phyloP scores from a whole-genome alignment of 2,329 filamentous ascomycete species.

The Dothideomycetes sp. region DNA sequence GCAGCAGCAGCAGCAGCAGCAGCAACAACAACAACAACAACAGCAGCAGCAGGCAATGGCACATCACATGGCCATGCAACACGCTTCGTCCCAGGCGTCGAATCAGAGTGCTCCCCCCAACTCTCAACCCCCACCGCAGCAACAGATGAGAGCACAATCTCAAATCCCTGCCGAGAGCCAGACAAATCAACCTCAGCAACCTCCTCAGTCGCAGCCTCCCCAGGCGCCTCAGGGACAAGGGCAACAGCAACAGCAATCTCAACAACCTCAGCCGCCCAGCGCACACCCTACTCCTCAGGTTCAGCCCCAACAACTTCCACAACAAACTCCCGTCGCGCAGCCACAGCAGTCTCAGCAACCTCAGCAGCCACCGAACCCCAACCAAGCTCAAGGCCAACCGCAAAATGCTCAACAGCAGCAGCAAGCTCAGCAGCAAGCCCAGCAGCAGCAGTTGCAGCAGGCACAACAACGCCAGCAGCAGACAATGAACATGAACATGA shows the following conservation, averaged over 20 bases:
- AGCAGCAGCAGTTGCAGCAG: constrained; percentile 19
- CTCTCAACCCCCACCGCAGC: constrained; percentile 28
- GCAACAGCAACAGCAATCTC: constrained; percentile 29
- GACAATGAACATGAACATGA: constrained; percentile 13
- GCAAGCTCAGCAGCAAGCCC: constrained; percentile 21
- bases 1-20: constrained; percentile 23
- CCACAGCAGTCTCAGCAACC: constrained; percentile 31
- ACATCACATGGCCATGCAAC: constrained; percentile 37
- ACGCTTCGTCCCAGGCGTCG: constrained; percentile 40
- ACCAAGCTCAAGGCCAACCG: constrained; percentile 30
- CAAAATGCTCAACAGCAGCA: constrained; percentile 39
- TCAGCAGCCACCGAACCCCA: constrained; percentile 28
- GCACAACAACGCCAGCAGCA: constrained; percentile 24
- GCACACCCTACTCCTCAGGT: not conserved
- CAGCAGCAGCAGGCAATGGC: constrained; percentile 34
- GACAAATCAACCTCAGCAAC: constrained; percentile 16
- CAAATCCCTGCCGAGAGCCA: constrained; percentile 24
- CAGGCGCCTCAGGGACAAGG: constrained; percentile 29
- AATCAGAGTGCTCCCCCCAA: constrained; percentile 38
- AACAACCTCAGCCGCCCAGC: constrained; percentile 23
- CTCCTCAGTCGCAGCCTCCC: constrained; percentile 22
- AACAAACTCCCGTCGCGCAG: constrained; percentile 15
- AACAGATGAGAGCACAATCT: constrained; percentile 33
- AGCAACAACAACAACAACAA: constrained; percentile 30
- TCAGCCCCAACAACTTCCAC: constrained; percentile 16